Percentiles rank a stretch among this genome's conserved stretches.
Evolutionary conservation across 306 rosid species (phyloP).

Genomic region (Cicer arietinum): DNA sequence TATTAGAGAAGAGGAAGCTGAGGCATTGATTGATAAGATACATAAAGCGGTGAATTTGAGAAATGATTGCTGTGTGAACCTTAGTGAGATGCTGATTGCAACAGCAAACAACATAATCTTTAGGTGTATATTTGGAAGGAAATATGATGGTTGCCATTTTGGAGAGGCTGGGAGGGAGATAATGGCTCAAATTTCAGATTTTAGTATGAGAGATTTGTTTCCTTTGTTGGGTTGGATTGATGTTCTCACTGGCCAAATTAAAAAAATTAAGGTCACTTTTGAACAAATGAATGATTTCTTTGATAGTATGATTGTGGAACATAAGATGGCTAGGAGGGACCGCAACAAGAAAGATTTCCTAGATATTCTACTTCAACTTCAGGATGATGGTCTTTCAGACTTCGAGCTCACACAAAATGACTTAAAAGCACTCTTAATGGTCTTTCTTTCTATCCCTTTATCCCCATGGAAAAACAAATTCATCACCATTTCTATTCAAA

Average conservation of each 20-base stretch:
- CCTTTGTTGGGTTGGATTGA: slow-evolving; percentile 48
- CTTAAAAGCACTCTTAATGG: slow-evolving; percentile 51
- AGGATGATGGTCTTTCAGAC: slow-evolving; percentile 28
- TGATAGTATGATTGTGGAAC: slow-evolving; percentile 43
- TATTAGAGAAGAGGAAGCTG: slow-evolving; percentile 43
- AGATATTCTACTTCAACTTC: slow-evolving; percentile 47
- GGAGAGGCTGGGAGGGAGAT: slow-evolving; percentile 5
- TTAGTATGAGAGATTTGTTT: slow-evolving; percentile 42
- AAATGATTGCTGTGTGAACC: slow-evolving; percentile 35
- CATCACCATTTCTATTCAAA: neutral
- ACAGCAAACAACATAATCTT: slow-evolving; percentile 38
- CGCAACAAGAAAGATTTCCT: slow-evolving; percentile 39
- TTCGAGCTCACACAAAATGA: slow-evolving; percentile 41
- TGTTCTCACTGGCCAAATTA: slow-evolving; percentile 33
- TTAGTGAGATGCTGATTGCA: slow-evolving; percentile 39
- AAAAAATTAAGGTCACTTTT: slow-evolving; percentile 32
- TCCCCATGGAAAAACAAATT: neutral
- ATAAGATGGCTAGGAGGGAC: slow-evolving; percentile 10
- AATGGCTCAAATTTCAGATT: slow-evolving; percentile 24
- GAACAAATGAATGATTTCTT: slow-evolving; percentile 32
- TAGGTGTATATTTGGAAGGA: slow-evolving; percentile 41
- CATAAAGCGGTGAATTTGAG: neutral
- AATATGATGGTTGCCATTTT: slow-evolving; percentile 28
- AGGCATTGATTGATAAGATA: slow-evolving; percentile 34
- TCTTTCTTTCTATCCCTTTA: slow-evolving; percentile 11